Evolutionary conservation across 2,329 filamentous ascomycete species (phyloP), one percentile per base, ranked within the genome.

Genomic region (Xylariaceae sp.): DNA sequence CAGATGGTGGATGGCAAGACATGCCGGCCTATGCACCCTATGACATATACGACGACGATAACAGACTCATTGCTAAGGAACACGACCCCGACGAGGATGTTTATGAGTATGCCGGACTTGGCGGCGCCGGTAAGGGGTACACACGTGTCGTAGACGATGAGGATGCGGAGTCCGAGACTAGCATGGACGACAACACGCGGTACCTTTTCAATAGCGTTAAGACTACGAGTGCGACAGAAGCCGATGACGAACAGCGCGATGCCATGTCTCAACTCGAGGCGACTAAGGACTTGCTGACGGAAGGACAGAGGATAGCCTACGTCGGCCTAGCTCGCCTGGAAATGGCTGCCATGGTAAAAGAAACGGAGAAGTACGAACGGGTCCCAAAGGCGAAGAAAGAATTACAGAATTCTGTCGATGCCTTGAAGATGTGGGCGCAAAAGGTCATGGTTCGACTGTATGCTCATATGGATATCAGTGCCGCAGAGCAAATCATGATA

Each of bases 391-490:
- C 84, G 1, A 94, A 88, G 74, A 97, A 93, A 73, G 78, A 86
- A 49, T 73, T 92, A 9, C 80, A 83, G 35, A 77, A 88, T 62
- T 84, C 89, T 0, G 77, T 86, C 9, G 94, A 97, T 73, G 84
- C 87, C 42, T 88, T 90, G 77, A 88, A 88, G 74, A 97, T 97
- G 89, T 99, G 93, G 93, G 87, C 89, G 58, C 94, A 99, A 73
- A 95, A 95, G 77, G 96, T 96, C 82, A 99, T 99, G 92, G 86
- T 97, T 61, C 86, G 93, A 23, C 74, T 99, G 10, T 99, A 97
- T 73, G 79, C 85, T 10, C 94, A 99, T 74, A 99, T 99, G 94
- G 94, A 99, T 61, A 95, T 99, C 69, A 92, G 87, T 70, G 80
- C 88, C 18, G 87, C 84, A 11, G 94, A 99, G 75, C 94, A 99